Base-by-base conservation (phyloP, 1,139 yeast genomes). In the Lodderomyces theae region DNA sequence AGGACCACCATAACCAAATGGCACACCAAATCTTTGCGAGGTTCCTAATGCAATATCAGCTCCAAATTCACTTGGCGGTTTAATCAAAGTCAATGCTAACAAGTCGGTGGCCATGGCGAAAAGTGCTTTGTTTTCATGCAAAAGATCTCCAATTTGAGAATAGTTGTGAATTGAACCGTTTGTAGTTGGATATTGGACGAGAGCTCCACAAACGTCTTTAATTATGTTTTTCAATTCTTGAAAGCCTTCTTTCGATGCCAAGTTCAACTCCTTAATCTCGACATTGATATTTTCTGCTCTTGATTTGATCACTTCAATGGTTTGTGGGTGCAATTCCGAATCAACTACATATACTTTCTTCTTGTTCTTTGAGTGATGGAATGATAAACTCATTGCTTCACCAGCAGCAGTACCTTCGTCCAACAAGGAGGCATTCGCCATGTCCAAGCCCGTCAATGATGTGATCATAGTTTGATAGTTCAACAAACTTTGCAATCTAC, bases 401-500 rank as follows among this genome's bases (percentile, higher is more conserved):
- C 95, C 96, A 15, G 97, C 98, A 21, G 98, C 97, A 11, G 97
- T 86, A 41, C 95, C 97, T 68, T 92, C 98, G 63, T 92, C 98
- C 52, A 92, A 74, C 44, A 92, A 71, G 3, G 97, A 90, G 2
- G 97, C 95, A 60, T 92, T 92, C 43, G 97, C 92, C 60, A 92
- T 80, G 25, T 88, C 85, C 66, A 92, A 74, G 1, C 97, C 97
- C 3, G 98, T 92, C 53, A 92, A 74, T 43, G 94, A 96, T 34
- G 89, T 69, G 16, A 92, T 76, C 62, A 90, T 72, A 21, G 98
- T 92, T 66, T 92, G 98, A 68, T 78, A 92, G 64, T 92, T 92
- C 51, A 92, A 70, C 50, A 92, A 71, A 28, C 95, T 82, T 64
- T 90, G 96, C 54, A 92, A 75, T 56, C 98, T 80, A 41, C 98